Evolutionary conservation across 768 basidiomycete genomes (phyloP).

Genomic region (Mycena galopus): DNA sequence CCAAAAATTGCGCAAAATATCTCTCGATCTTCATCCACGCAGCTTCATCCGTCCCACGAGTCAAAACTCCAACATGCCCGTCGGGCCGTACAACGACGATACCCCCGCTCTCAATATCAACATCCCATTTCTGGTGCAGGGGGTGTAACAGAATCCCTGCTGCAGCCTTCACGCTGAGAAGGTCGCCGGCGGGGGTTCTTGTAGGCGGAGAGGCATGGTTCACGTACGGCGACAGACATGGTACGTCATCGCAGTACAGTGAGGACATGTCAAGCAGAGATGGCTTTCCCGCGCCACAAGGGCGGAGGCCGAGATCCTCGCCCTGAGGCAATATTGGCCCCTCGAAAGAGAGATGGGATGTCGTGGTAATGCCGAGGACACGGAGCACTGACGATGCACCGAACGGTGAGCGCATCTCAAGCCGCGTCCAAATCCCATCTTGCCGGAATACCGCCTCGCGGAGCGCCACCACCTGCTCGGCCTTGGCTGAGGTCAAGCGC

Average conservation of each 20-base stretch:
- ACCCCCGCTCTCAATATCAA: slow-evolving; percentile 2
- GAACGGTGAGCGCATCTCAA: background rate
- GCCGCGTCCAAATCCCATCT: background rate
- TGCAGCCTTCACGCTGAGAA: slow-evolving; percentile 5
- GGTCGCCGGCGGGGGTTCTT: background rate
- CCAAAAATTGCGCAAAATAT: slow-evolving; percentile 22
- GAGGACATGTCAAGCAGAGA: slow-evolving; percentile 5
- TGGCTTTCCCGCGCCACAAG: background rate
- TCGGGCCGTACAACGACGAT: slow-evolving; percentile 19
- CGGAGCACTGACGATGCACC: background rate
- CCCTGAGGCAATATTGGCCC: background rate
- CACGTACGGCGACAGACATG: slow-evolving; percentile 11
- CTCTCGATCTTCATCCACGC: slow-evolving; percentile 16
- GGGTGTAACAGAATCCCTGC: slow-evolving; percentile 18
- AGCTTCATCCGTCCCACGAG: background rate
- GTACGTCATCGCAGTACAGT: slow-evolving; percentile 21
- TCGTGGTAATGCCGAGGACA: background rate
- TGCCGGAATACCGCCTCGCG: background rate
- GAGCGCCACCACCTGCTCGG: background rate
- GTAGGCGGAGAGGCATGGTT: background rate
- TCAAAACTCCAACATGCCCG: slow-evolving; percentile 19
- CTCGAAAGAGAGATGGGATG: slow-evolving; percentile 9
- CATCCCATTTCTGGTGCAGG: slow-evolving; percentile 27
- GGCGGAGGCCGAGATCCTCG: background rate
- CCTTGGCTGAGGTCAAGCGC: background rate